A percentile compares a stretch with the other conserved stretches of the same genome.
phyloP scores from a whole-genome alignment of 441 rosid species.

The Syzygium malaccense region DNA sequence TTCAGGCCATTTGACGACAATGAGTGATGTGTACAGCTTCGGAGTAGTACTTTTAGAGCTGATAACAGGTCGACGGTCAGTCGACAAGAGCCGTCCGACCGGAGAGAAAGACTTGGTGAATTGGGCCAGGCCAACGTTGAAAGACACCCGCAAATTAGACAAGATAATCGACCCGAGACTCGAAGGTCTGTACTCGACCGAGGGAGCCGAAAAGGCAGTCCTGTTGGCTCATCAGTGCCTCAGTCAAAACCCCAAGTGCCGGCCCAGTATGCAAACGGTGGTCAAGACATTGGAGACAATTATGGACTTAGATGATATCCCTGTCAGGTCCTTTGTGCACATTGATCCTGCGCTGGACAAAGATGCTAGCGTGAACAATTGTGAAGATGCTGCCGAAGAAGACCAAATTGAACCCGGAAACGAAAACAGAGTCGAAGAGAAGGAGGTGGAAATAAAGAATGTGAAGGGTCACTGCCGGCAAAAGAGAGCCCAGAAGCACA shows the following conservation, averaged over 20 bases:
- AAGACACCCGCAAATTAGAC: not conserved
- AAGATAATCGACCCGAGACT: conserved; percentile 12
- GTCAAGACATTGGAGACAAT: conserved; percentile 3
- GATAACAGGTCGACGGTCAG: conserved; percentile 4
- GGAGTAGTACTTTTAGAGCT: conserved; percentile 14
- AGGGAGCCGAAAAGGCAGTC: conserved; percentile 7
- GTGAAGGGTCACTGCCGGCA: not conserved
- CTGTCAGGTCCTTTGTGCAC: not conserved
- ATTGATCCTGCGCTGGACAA: not conserved
- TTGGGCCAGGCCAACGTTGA: conserved; percentile 10
- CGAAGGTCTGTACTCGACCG: conserved; percentile 6
- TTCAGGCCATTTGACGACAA: conserved; percentile 11
- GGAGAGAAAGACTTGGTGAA: conserved; percentile 9
- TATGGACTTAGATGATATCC: not conserved
- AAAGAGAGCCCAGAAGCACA: not conserved
- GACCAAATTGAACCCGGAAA: not conserved
- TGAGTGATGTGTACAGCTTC: conserved; percentile 13
- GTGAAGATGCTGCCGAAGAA: not conserved
- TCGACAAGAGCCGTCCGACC: conserved; percentile 7
- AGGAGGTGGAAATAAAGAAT: not conserved
- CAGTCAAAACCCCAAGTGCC: conserved; percentile 3
- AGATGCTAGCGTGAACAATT: not conserved
- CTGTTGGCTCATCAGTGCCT: conserved; percentile 8
- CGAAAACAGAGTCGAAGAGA: not conserved
- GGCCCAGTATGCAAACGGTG: conserved; percentile 4